Conservation (phyloP, 495 filamentous ascomycete species). For the Podospora anserina region DNA sequence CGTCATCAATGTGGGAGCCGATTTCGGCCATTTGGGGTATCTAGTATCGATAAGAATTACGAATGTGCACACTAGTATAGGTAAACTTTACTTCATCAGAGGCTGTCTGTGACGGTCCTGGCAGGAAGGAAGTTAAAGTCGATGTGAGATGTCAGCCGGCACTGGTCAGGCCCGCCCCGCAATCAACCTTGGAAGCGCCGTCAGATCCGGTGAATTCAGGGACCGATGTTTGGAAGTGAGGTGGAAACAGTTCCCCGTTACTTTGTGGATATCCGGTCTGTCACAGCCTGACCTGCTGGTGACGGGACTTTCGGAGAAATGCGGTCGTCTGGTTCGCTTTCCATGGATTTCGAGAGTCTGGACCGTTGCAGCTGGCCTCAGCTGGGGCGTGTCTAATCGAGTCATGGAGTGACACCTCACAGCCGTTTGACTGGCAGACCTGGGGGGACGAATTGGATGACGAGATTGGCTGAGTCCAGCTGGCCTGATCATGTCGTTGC, state of each 20-base stretch:
- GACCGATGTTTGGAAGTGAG: not conserved
- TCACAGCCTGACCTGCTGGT: not conserved
- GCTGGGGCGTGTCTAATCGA: not conserved
- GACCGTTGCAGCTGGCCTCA: constrained; percentile 2
- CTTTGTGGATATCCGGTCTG: not conserved
- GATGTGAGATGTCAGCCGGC: not conserved
- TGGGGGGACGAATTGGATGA: constrained; percentile 9
- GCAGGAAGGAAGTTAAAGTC: not conserved
- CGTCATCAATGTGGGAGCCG: not conserved
- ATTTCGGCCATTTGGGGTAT: not conserved
- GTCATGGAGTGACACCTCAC: constrained; percentile 5
- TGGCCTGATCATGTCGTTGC: not conserved
- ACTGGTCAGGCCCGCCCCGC: not conserved
- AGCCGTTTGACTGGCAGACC: not conserved
- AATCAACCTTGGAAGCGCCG: not conserved
- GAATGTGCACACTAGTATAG: not conserved
- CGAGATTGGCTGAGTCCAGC: not conserved
- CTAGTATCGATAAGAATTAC: not conserved
- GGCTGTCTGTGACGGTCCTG: not conserved
- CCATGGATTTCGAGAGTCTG: not conserved
- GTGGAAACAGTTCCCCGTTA: not conserved
- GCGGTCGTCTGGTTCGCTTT: not conserved
- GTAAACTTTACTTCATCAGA: not conserved
- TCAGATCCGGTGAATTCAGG: not conserved
- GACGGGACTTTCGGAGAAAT: not conserved